Percentiles rank a stretch among this genome's conserved stretches.
Evolutionary conservation across 345 rosid species (phyloP).

Genomic region (Adansonia digitata): DNA sequence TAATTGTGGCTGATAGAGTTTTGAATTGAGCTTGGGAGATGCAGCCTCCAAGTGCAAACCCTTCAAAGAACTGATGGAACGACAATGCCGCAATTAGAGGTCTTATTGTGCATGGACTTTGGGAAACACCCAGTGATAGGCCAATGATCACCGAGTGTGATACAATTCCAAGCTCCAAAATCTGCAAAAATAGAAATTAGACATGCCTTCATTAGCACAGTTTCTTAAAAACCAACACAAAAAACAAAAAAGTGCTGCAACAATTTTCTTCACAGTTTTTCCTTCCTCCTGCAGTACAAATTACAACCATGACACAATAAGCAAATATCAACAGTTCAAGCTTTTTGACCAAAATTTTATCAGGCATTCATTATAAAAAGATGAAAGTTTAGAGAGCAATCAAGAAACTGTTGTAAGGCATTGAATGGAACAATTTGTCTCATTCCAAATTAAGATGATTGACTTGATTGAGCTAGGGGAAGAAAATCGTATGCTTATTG

Average conservation of each 20-base stretch:
- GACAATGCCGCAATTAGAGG: conserved; percentile 82
- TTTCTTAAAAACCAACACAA: background rate
- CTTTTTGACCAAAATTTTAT: background rate
- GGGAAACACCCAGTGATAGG: conserved; percentile 79
- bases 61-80: conserved; percentile 96
- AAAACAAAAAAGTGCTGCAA: background rate
- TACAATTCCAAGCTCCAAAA: conserved; percentile 90
- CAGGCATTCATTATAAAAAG: background rate
- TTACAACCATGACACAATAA: background rate
- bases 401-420: background rate
- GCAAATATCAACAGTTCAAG: background rate
- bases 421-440: background rate
- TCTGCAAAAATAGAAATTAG: conserved; percentile 28
- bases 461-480: background rate
- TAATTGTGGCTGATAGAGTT: conserved; percentile 38
- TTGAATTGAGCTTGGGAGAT: conserved; percentile 74
- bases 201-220: background rate
- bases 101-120: conserved; percentile 79
- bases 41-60: conserved; percentile 95
- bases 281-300: background rate
- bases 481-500: background rate
- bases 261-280: background rate
- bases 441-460: background rate
- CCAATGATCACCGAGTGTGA: conserved; percentile 92
- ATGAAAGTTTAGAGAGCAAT: background rate